A percentile compares a stretch with the other conserved stretches of the same genome.
These are phyloP conservation scores for Candida sakaeoensis DNA, from an alignment of 805 yeast genomes.

Conservation along the genomic window DNA sequence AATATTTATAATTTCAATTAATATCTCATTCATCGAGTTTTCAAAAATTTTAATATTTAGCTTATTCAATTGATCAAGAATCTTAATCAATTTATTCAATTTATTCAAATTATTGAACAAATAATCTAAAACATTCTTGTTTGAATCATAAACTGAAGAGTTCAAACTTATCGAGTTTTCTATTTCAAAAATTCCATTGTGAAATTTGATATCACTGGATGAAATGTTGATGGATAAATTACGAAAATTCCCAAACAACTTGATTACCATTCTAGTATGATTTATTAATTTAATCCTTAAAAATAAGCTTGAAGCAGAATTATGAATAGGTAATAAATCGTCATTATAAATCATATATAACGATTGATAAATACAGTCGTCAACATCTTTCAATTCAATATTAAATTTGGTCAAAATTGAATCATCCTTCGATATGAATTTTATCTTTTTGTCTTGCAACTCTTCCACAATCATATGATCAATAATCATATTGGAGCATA, in stretches of 20 bases:
- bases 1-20: conserved; percentile 20
- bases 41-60: conserved; percentile 23
- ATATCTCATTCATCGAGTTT: conserved; percentile 25
- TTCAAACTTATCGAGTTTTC: conserved; percentile 24
- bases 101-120: conserved; percentile 29
- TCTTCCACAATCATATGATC: conserved; percentile 54
- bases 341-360: conserved; percentile 22
- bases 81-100: conserved; percentile 27
- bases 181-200: conserved; percentile 25
- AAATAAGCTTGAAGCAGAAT: conserved; percentile 31
- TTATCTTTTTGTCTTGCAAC: conserved; percentile 36
- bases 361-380: conserved; percentile 18
- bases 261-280: conserved; percentile 23
- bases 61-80: conserved; percentile 30
- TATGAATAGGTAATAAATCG: conserved; percentile 29
- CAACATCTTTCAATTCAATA: conserved; percentile 5
- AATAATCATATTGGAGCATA: conserved; percentile 45
- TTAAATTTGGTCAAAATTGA: conserved; percentile 18
- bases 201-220: conserved; percentile 18
- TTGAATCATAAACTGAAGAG: conserved; percentile 16
- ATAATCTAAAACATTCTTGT: conserved; percentile 16
- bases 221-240: conserved; percentile 21
- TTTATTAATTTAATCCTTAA: conserved; percentile 25
- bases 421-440: conserved; percentile 22
- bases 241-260: conserved; percentile 23